Evolutionary conservation across 1,284 basidiomycete genomes (phyloP), one percentile per base, ranked within the genome.

Genomic region (Apiotrichum akiyoshidainum): DNA sequence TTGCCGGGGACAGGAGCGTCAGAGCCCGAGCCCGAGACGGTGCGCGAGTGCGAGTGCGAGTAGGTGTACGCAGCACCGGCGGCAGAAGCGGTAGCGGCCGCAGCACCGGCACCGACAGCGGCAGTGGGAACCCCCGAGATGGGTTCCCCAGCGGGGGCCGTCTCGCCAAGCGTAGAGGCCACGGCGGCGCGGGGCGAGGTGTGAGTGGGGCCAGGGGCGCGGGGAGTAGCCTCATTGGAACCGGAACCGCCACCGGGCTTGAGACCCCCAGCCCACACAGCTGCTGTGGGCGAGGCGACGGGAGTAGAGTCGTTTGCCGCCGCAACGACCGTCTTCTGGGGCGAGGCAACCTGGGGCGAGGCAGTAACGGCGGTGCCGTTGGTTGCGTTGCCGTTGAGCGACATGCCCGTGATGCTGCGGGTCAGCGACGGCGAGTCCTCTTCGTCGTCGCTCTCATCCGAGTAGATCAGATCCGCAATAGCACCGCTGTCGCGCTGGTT

Each of bases 391-490:
- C 60, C 67, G 52, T 66, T 68, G 22, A 60, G n/a, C 19, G 53
- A 55, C 10, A 55, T 37, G 46, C 52, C 55, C 34, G 52, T 55
- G 52, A 44, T 34, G 22, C 46, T 42, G 35, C 60, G 54, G 33
- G 55, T 45, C 46, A 51, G 53, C 22, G 51, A 31, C 34, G 47
- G 42, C 12, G 41, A 19, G 19, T 40, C 39, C 47, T 65, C 65
- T 3, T 74, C 80, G n/a, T 78, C 78, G 14, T 78, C 75, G 22
- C 73, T 77, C 60, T 79, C 77, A 54, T 79, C 77, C 37, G 74
- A 76, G 57, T 77, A 79, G 34, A 77, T 71, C 33, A 77, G 63
- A 8, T 71, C 75, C 14, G 67, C 65, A 16, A 73, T 70, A 6
- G 64, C 71, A 52, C 68, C 71, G 45, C 71, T 70, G 46, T 68